phyloP scores from a whole-genome alignment of 208 protist species.

The Angomonas ambiguus region DNA sequence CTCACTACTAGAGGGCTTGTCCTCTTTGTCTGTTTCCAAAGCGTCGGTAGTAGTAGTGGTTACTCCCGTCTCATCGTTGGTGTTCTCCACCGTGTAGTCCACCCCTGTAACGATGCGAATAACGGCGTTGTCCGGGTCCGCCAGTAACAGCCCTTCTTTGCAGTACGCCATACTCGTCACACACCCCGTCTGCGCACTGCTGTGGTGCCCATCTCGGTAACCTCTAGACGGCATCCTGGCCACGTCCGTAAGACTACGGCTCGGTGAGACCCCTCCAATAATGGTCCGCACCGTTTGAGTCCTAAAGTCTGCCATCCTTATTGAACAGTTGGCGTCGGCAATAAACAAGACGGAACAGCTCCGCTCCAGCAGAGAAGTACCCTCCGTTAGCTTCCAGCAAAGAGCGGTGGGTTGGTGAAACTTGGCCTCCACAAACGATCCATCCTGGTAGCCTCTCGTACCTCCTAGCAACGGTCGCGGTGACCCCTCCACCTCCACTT shows the following conservation, averaged over 20 bases:
- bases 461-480: neutral
- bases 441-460: slow-evolving; percentile 18
- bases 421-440: slow-evolving; percentile 24
- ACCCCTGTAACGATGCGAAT: slow-evolving; percentile 2
- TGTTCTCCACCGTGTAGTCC: neutral
- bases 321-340: slow-evolving; percentile 39
- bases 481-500: neutral
- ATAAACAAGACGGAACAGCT: slow-evolving; percentile 30
- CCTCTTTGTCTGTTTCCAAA: neutral
- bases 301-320: slow-evolving; percentile 31
- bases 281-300: slow-evolving; percentile 36
- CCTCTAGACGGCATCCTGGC: neutral
- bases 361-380: neutral
- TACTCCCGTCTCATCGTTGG: neutral
- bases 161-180: neutral
- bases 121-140: neutral
- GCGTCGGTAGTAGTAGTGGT: neutral
- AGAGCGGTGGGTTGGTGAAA: slow-evolving; percentile 28
- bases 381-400: slow-evolving; percentile 26
- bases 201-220: neutral
- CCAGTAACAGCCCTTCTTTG: slow-evolving; percentile 7
- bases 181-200: neutral
- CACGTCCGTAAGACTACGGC: neutral
- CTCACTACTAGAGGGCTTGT: neutral
- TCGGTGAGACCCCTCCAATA: neutral